Conservation (phyloP, 495 filamentous ascomycete species). For the Letharia columbiana region DNA sequence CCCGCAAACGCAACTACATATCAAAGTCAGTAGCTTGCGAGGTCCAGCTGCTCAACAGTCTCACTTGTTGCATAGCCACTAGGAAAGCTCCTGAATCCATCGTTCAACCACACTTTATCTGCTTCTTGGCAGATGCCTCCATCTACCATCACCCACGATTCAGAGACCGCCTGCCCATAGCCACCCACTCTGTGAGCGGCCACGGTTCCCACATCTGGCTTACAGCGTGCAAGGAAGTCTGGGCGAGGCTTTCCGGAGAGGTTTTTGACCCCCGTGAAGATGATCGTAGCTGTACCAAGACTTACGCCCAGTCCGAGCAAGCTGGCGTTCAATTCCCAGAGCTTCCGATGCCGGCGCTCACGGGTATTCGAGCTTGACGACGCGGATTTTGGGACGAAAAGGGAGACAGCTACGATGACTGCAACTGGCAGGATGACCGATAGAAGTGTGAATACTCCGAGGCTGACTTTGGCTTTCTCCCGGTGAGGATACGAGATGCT, state of each 20-base stretch:
- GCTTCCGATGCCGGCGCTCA: conserved; percentile 29
- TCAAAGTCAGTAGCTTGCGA: neutral
- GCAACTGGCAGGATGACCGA: conserved; percentile 47
- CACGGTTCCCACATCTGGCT: conserved; percentile 44
- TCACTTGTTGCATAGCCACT: conserved; percentile 58
- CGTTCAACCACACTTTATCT: conserved; percentile 35
- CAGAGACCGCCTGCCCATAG: conserved; percentile 36
- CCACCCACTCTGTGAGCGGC: conserved; percentile 40
- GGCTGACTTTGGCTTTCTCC: conserved; percentile 48
- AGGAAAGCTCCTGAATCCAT: conserved; percentile 60
- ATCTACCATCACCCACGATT: conserved; percentile 42
- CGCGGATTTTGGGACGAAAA: conserved; percentile 39
- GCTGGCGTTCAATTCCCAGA: conserved; percentile 58
- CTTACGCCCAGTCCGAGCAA: conserved; percentile 54
- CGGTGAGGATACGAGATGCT: conserved; percentile 48
- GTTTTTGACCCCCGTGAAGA: conserved; percentile 55
- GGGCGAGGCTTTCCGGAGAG: conserved; percentile 56
- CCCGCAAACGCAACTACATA: conserved; percentile 52
- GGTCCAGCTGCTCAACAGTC: conserved; percentile 24
- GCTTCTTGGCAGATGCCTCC: conserved; percentile 45
- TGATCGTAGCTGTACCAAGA: conserved; percentile 44
- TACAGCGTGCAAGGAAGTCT: conserved; percentile 53
- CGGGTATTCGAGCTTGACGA: conserved; percentile 25
- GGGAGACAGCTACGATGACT: conserved; percentile 36
- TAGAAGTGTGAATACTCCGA: conserved; percentile 40